Evolutionary conservation across 352 stramenopile species (phyloP), one percentile per base, ranked within the genome.

Genomic region (Phytopythium mirpurense): DNA sequence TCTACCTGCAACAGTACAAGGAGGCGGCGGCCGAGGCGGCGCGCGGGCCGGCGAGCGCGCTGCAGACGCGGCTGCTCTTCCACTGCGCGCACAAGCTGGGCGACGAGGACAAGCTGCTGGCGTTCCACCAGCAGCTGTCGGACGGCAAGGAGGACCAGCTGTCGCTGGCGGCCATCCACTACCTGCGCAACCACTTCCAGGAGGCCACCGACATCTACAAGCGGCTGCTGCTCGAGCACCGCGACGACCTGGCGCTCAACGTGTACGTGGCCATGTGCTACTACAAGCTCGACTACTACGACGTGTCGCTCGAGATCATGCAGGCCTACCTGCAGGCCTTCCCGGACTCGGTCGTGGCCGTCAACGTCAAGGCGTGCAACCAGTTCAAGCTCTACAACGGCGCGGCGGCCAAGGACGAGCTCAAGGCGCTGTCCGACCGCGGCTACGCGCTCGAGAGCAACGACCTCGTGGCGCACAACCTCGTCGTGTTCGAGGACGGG

Each of bases 231-330:
- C 74, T 98, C 5, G 90, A 98, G 61, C 95, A 98, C 63, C 78
- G 89, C n/a, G 94, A 98, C 47, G 88, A 98, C 56, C 83, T 98
- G 16, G 95, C 95, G 29, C 78, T 99, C 9, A 98, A 99, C 65
- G 93, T 98, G 36, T 99, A 98, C 63, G 89, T 98, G n/a, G 95
- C 96, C 50, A 98, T 98, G 91, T 98, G 93, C 62, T 98, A 98
- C 69, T 99, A 98, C 90, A 98, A 98, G 60, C 86, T 98, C 29
- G 88, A 98, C 68, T 97, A 98, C 72, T 98, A 98, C 76, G 96
- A 99, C 57, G 94, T 98, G 23, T 97, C 85, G 41, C 67, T 98
- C 15, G 95, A 99, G 73, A 98, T 98, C 62, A 90, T 99, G 56
- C 86, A 96, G 42, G 90, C 96, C 15, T 98, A 98, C 63, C 68